phyloP scores from a whole-genome alignment of 1,284 basidiomycete species.

The Cutaneotrichosporon curvatum region DNA sequence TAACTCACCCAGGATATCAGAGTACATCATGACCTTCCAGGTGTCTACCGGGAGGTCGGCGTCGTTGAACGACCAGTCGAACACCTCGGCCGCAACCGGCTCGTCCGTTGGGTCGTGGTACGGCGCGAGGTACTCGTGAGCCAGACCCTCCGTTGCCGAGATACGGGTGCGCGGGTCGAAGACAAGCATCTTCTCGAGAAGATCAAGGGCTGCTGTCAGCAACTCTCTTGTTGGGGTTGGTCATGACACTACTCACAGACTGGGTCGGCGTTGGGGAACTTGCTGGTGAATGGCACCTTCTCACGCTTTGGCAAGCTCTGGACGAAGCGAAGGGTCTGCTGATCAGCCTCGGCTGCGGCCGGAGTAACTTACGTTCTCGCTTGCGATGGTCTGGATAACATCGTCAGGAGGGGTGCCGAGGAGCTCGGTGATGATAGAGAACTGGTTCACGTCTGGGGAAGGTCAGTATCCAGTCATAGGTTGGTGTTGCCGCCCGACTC shows the following conservation, averaged over 20 bases:
- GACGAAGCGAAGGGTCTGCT: slow-evolving; percentile 94
- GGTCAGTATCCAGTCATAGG: no score
- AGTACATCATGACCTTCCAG: slow-evolving; percentile 99
- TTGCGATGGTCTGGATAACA: slow-evolving; percentile 97
- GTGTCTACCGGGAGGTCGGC: slow-evolving; percentile 98
- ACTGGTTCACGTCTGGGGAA: slow-evolving; percentile 90
- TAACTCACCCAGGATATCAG: slow-evolving; percentile 76
- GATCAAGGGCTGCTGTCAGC: slow-evolving; percentile 65
- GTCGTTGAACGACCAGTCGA: slow-evolving; percentile 99
- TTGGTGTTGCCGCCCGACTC: no score
- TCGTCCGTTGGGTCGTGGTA: slow-evolving; percentile 99
- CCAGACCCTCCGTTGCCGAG: slow-evolving; percentile 83
- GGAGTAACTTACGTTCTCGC: slow-evolving; percentile 71
- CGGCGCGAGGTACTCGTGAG: slow-evolving; percentile 89
- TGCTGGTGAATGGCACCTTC: slow-evolving; percentile 88
- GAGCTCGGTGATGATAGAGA: slow-evolving; percentile 98
- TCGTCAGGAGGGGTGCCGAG: slow-evolving; percentile 97
- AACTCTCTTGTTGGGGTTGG: no score
- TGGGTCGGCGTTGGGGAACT: slow-evolving; percentile 82
- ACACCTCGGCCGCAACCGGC: slow-evolving; percentile 86
- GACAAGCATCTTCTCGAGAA: slow-evolving; percentile 97
- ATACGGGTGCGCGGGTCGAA: slow-evolving; percentile 97
- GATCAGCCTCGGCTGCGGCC: background rate
- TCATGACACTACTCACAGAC: slow-evolving; percentile 54
- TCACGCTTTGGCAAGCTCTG: slow-evolving; percentile 95